Percentiles rank a stretch among this genome's conserved stretches.
phyloP scores from a whole-genome alignment of 345 rosid species.

The Pistacia integerrima region DNA sequence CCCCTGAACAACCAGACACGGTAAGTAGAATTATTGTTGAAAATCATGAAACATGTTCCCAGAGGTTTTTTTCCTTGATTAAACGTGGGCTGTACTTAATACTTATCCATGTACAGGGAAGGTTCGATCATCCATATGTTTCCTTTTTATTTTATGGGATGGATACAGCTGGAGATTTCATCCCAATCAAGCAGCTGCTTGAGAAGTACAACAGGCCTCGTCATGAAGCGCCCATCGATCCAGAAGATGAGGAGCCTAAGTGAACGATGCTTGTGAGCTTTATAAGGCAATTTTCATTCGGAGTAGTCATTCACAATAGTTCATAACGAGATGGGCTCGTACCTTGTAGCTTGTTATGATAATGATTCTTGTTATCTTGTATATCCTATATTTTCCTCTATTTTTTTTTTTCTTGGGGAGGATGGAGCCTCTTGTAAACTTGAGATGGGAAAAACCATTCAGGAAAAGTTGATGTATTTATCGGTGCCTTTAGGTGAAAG shows the following conservation, averaged over 20 bases:
- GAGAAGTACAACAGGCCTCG: conserved; percentile 79
- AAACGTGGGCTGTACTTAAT: not conserved
- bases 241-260: conserved; percentile 50
- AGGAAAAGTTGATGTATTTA: not conserved
- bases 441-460: not conserved
- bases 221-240: conserved; percentile 68
- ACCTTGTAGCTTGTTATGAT: not conserved
- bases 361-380: not conserved
- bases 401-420: not conserved
- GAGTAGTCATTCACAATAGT: not conserved
- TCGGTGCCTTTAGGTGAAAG: too few relatives aligned
- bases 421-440: not conserved
- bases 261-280: conserved; percentile 20
- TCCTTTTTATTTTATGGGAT: conserved; percentile 83
- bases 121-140: conserved; percentile 87
- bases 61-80: not conserved
- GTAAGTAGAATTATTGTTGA: conserved; percentile 39
- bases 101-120: conserved; percentile 52
- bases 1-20: conserved; percentile 60
- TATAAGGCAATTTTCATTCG: not conserved
- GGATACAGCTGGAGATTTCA: conserved; percentile 87
- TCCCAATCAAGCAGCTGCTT: conserved; percentile 87
- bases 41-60: conserved; percentile 7
- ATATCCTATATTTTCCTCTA: not conserved
- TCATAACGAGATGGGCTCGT: not conserved